These are phyloP conservation scores for Rhizophagus sp. DNA, from an alignment of 192 early-diverging fungal species.

Conservation along the genomic window DNA sequence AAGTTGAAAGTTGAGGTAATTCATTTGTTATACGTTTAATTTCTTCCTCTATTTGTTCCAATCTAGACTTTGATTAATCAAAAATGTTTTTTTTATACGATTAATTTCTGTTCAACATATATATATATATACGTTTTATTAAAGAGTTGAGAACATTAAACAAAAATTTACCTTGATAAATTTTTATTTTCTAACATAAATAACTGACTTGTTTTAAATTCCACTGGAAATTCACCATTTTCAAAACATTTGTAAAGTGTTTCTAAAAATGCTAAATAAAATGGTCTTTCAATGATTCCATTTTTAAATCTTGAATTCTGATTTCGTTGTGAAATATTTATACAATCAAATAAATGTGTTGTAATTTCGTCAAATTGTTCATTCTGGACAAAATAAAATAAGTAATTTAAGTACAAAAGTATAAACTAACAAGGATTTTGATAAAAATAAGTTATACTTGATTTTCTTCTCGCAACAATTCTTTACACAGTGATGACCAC, in stretches of 20 bases:
- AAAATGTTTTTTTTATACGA: not conserved
- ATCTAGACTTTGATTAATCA: conserved; percentile 17
- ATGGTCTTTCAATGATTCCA: conserved; percentile 27
- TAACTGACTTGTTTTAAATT: conserved; percentile 15
- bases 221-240: conserved; percentile 16
- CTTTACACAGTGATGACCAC: conserved; percentile 10
- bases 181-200: conserved; percentile 26
- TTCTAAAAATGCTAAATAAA: conserved; percentile 26
- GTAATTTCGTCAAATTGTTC: not conserved
- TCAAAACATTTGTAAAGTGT: conserved; percentile 15
- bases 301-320: conserved; percentile 19
- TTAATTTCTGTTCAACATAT: not conserved
- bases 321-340: not conserved
- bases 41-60: conserved; percentile 28
- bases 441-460: not conserved
- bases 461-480: not conserved
- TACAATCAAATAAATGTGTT: conserved; percentile 15
- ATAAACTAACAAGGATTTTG: not conserved
- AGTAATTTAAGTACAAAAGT: not conserved
- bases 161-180: conserved; percentile 23
- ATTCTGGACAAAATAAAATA: not conserved
- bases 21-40: conserved; percentile 17
- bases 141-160: not conserved
- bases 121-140: not conserved
- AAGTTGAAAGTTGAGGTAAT: not conserved